phyloP scores from a whole-genome alignment of 306 rosid genomes.

The Rosa persica region DNA sequence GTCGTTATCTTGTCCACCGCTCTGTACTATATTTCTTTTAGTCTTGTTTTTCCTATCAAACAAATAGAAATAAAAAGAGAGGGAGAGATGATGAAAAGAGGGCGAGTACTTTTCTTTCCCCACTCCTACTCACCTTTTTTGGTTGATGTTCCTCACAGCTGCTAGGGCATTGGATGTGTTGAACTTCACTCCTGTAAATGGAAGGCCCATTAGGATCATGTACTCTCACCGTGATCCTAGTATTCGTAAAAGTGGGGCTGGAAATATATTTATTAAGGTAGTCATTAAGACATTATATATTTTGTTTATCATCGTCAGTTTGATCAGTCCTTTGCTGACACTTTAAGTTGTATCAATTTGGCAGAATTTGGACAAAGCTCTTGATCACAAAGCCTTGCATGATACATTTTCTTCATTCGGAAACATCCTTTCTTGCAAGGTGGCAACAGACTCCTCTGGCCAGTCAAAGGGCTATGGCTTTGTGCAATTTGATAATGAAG shows the following conservation, averaged over 20 bases:
- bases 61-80: not conserved
- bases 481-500: conserved; percentile 92
- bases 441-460: conserved; percentile 78
- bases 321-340: conserved; percentile 15
- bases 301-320: not conserved
- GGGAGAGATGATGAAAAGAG: not conserved
- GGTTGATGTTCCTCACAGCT: conserved; percentile 48
- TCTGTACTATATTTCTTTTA: not conserved
- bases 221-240: conserved; percentile 97
- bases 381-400: conserved; percentile 93
- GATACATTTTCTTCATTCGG: conserved; percentile 94
- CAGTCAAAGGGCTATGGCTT: conserved; percentile 98
- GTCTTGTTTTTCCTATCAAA: not conserved
- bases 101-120: not conserved
- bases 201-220: conserved; percentile 82
- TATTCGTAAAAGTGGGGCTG: conserved; percentile 89
- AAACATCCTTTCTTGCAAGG: conserved; percentile 91
- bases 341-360: conserved; percentile 21
- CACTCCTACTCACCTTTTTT: conserved; percentile 12
- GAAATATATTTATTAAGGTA: conserved; percentile 97
- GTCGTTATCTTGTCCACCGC: not conserved
- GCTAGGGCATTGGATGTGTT: conserved; percentile 89
- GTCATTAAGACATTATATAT: not conserved
- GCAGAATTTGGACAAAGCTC: conserved; percentile 93
- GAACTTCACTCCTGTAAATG: conserved; percentile 83